A percentile compares a stretch with the other conserved stretches of the same genome.
Conservation (phyloP, 2,329 filamentous ascomycete genomes). For the Calonectria pseudoreteaudii region DNA sequence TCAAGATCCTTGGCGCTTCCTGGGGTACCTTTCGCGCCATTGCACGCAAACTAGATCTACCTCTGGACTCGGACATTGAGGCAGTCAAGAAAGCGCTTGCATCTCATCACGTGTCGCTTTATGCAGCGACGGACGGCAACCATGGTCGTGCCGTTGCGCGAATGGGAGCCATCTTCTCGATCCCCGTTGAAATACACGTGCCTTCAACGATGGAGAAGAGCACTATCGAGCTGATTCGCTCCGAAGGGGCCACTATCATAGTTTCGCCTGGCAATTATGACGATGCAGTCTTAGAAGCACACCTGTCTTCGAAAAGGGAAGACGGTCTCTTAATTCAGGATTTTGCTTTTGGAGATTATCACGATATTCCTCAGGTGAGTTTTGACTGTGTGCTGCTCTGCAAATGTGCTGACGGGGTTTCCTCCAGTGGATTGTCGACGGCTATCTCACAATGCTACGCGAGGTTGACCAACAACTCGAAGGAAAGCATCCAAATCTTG, state of each 20-base stretch:
- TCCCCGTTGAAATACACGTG: conserved; percentile 71
- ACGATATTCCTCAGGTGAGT: conserved; percentile 69
- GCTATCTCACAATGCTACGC: conserved; percentile 78
- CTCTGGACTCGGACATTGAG: conserved; percentile 55
- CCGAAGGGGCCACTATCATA: conserved; percentile 72
- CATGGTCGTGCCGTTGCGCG: conserved; percentile 79
- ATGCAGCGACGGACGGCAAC: conserved; percentile 81
- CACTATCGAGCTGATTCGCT: conserved; percentile 66
- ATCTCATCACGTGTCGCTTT: conserved; percentile 55
- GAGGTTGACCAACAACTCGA: conserved; percentile 73
- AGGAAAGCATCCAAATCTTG: conserved; percentile 54
- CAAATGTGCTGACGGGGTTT: not conserved
- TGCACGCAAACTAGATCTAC: conserved; percentile 55
- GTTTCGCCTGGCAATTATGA: conserved; percentile 73
- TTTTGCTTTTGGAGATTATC: conserved; percentile 74
- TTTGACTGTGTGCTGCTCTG: fast-evolving
- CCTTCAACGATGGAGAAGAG: conserved; percentile 66
- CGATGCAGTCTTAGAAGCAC: conserved; percentile 64
- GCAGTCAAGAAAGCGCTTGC: conserved; percentile 52
- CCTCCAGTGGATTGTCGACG: conserved; percentile 77
- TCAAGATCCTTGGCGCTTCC: conserved; percentile 84
- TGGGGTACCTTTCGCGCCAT: conserved; percentile 76
- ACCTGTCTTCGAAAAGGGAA: conserved; percentile 52
- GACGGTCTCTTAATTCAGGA: conserved; percentile 74
- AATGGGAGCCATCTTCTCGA: conserved; percentile 71